Conservation (phyloP, 1,284 basidiomycete species). For the Salmacisia buchloeana region DNA sequence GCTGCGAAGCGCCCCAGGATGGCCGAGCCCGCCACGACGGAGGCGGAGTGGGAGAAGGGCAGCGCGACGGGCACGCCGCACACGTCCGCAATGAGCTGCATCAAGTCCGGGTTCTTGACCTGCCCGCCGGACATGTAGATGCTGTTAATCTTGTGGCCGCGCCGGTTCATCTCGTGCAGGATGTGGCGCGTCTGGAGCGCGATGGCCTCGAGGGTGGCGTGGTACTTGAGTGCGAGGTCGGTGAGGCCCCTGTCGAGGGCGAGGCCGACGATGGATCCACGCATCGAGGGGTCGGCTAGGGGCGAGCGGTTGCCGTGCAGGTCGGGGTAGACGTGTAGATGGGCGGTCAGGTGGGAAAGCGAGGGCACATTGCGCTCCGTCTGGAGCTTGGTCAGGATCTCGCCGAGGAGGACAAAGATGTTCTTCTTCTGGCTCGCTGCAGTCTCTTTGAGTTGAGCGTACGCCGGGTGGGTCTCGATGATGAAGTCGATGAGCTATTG, state of each 20-base stretch:
- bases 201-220: slow-evolving; percentile 86
- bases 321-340: slow-evolving; percentile 91
- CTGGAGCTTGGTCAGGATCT: slow-evolving; percentile 66
- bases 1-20: slow-evolving; percentile 87
- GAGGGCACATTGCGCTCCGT: slow-evolving; percentile 52
- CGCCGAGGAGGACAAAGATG: slow-evolving; percentile 63
- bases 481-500: slow-evolving; percentile 83
- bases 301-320: slow-evolving; percentile 82
- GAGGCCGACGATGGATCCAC: slow-evolving; percentile 82
- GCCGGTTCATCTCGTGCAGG: slow-evolving; percentile 78
- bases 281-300: slow-evolving; percentile 86
- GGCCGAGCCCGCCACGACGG: slow-evolving; percentile 85
- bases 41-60: slow-evolving; percentile 67
- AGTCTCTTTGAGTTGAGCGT: slow-evolving; percentile 62
- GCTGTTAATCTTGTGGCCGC: slow-evolving; percentile 75
- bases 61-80: slow-evolving; percentile 79
- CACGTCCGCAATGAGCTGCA: slow-evolving; percentile 70
- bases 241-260: slow-evolving; percentile 69
- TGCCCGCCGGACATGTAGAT: slow-evolving; percentile 74
- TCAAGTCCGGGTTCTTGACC: slow-evolving; percentile 43
- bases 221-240: slow-evolving; percentile 85
- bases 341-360: slow-evolving; percentile 71
- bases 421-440: slow-evolving; percentile 54
- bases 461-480: slow-evolving; percentile 84
- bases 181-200: slow-evolving; percentile 93